phyloP scores from a whole-genome alignment of 192 early-diverging fungal species.

The Backusella psychrophila region DNA sequence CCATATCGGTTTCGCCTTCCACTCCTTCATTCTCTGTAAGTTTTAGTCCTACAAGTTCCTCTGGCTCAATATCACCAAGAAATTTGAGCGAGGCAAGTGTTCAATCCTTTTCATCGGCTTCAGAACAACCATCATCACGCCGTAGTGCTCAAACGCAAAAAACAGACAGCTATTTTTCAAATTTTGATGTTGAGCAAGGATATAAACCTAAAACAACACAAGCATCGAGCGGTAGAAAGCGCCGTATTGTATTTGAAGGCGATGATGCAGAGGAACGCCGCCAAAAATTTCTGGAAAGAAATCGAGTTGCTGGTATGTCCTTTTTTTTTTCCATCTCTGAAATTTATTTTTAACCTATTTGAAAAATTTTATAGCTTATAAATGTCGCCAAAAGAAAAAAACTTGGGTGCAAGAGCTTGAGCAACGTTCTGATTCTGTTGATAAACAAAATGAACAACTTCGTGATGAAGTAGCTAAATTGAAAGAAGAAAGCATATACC shows the following conservation, averaged over 20 bases:
- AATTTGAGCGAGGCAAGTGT: not conserved
- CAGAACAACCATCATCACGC: not conserved
- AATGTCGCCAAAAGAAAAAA: conserved; percentile 42
- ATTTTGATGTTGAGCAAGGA: not conserved
- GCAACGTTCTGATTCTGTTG: conserved; percentile 18
- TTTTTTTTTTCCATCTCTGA: not conserved
- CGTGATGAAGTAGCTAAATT: conserved; percentile 20
- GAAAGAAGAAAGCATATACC: conserved; percentile 29
- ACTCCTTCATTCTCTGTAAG: not conserved
- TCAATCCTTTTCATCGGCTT: not conserved
- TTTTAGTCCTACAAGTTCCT: not conserved
- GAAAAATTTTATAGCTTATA: conserved; percentile 19
- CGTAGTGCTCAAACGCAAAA: not conserved
- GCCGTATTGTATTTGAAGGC: conserved; percentile 21
- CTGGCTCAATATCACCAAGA: not conserved
- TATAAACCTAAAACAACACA: not conserved
- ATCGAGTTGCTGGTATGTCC: conserved; percentile 26
- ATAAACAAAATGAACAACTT: conserved; percentile 26
- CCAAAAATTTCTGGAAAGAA: conserved; percentile 25
- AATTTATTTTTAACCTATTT: not conserved
- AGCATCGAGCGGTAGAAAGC: conserved; percentile 14
- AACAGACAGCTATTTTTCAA: not conserved
- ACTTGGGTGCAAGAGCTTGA: conserved; percentile 34
- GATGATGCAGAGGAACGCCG: conserved; percentile 28
- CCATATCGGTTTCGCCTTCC: not conserved